A percentile compares a stretch with the other conserved stretches of the same genome.
These are phyloP conservation scores for Kuraishia borneana DNA, from an alignment of 805 yeast species.

Conservation along the genomic window DNA sequence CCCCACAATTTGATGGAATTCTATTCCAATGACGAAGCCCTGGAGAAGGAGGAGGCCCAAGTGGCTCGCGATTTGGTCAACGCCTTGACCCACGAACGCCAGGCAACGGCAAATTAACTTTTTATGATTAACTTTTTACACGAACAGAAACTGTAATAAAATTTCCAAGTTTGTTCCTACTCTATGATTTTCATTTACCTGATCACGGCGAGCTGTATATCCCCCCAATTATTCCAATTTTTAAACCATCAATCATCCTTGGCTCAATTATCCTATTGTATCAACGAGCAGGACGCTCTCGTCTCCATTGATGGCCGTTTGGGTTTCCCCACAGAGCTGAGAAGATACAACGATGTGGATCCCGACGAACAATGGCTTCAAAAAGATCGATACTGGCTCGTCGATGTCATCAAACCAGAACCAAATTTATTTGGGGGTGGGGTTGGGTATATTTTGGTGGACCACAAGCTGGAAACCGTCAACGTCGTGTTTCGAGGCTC, in stretches of 20 bases:
- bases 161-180: neutral
- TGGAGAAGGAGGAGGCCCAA: constrained; percentile 12
- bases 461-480: constrained; percentile 6
- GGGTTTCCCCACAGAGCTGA: constrained; percentile 6
- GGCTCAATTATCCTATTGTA: constrained; percentile 11
- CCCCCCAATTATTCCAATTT: neutral
- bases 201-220: neutral
- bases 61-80: constrained; percentile 15
- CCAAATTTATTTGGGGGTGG: constrained; percentile 10
- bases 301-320: constrained; percentile 4
- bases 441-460: constrained; percentile 9
- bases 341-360: constrained; percentile 4
- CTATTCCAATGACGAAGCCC: neutral
- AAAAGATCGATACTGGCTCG: constrained; percentile 5
- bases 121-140: neutral
- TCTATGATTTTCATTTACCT: neutral
- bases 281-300: constrained; percentile 7
- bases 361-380: constrained; percentile 5
- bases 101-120: constrained; percentile 6
- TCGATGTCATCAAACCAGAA: constrained; percentile 3
- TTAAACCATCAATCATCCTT: constrained; percentile 2
- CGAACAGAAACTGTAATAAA: neutral
- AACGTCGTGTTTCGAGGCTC: constrained; percentile 10
- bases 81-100: constrained; percentile 10
- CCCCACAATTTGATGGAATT: neutral